These are phyloP conservation scores for Coemansia erecta DNA, from an alignment of 192 early-diverging fungal species.

Conservation along the genomic window DNA sequence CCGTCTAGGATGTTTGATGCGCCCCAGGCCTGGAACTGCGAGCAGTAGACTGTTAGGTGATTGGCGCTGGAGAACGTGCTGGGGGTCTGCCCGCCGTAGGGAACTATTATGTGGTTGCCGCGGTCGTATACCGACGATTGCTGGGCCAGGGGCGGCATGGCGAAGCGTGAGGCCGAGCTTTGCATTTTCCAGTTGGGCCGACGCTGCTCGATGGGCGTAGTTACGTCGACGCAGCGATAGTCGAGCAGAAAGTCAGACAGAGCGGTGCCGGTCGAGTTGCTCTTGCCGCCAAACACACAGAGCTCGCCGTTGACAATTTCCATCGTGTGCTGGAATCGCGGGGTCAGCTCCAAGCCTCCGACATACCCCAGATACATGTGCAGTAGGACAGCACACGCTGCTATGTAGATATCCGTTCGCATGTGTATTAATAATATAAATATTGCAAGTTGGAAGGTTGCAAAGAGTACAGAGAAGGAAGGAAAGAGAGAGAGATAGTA, in stretches of 20 bases:
- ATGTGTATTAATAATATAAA: no score
- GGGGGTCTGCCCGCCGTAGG: constrained; percentile 40
- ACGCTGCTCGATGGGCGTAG: constrained; percentile 21
- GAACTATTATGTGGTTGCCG: constrained; percentile 34
- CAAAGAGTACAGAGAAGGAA: no score
- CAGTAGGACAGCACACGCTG: constrained; percentile 3
- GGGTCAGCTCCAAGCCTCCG: constrained; percentile 11
- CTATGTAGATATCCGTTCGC: background rate
- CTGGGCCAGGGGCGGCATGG: constrained; percentile 48
- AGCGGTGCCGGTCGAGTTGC: constrained; percentile 4
- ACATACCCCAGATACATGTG: background rate
- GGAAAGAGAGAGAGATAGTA: no score
- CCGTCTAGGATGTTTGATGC: constrained; percentile 29
- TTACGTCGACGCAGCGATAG: constrained; percentile 41
- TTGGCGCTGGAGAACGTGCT: constrained; percentile 30
- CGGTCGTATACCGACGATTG: constrained; percentile 46
- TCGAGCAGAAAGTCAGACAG: constrained; percentile 33
- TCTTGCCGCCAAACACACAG: constrained; percentile 47
- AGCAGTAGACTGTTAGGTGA: constrained; percentile 30
- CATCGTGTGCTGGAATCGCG: constrained; percentile 47
- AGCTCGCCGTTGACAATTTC: constrained; percentile 43
- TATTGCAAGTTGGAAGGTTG: no score
- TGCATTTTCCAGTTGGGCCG: constrained; percentile 30
- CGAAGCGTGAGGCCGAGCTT: constrained; percentile 44
- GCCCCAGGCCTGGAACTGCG: constrained; percentile 45